A percentile compares a stretch with the other conserved stretches of the same genome.
Conservation (phyloP, 2,329 filamentous ascomycete species). For the Tolypocladium sp. region DNA sequence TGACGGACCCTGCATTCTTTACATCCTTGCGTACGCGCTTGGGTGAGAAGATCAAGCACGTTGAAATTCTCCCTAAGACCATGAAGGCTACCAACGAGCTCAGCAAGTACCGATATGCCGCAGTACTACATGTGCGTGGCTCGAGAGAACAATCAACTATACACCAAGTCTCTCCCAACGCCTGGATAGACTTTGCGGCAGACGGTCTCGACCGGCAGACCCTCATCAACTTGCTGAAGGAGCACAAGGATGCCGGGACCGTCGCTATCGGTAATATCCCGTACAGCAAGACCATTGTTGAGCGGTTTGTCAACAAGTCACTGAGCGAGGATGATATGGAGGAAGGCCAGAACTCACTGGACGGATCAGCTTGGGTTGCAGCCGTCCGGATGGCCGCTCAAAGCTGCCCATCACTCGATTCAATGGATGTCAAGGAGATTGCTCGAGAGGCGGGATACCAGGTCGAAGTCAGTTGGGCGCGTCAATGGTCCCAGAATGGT, state of each 20-base stretch:
- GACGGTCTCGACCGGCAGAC: not conserved
- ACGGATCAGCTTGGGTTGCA: not conserved
- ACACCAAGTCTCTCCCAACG: conserved; percentile 1
- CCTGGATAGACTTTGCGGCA: conserved; percentile 12
- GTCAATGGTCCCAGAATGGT: conserved; percentile 19
- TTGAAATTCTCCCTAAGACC: conserved; percentile 18
- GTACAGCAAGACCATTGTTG: too few relatives aligned
- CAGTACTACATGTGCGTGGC: conserved; percentile 8
- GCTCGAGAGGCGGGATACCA: conserved; percentile 27
- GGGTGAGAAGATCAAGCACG: conserved; percentile 11
- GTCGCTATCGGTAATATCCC: too few relatives aligned
- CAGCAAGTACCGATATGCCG: conserved; percentile 17
- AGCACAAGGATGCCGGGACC: not conserved
- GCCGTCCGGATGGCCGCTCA: too few relatives aligned
- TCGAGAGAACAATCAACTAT: not conserved
- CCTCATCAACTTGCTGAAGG: conserved; percentile 6
- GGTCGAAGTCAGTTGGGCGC: conserved; percentile 36
- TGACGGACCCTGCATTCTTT: conserved; percentile 14
- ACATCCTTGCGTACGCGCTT: conserved; percentile 4
- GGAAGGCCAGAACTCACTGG: not conserved
- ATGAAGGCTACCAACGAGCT: conserved; percentile 19
- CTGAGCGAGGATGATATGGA: not conserved
- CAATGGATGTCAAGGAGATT: not conserved
- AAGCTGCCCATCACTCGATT: too few relatives aligned
- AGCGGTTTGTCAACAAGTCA: too few relatives aligned